Evolutionary conservation across 2,329 filamentous ascomycete genomes (phyloP), one percentile per base, ranked within the genome.

Genomic region (Nigrograna mackinnonii): DNA sequence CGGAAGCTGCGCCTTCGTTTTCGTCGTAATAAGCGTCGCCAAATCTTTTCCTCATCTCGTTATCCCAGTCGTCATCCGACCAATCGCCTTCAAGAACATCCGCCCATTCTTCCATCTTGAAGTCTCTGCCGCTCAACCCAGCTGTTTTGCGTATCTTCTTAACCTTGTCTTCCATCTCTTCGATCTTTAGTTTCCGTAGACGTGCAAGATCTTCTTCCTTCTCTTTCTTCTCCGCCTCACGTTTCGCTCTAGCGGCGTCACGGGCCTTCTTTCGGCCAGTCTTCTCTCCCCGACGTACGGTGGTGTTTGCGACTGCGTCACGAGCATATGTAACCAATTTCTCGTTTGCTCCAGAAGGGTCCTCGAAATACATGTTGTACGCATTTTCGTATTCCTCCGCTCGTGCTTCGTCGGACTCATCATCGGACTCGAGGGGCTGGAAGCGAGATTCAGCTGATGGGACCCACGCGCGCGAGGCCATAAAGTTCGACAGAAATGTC

Each of bases 291-390:
- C 91, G 82, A 37, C 94, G 83, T 18, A 96, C 91, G 1, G 91
- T 94, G 53, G 88, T 87, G 49, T 86, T 85, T 28, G 85, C 85
- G 26, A 87, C 86, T 14, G 90, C 79, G 64, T 95, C 90, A 82
- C 92, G 86, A 42, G 92, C 87, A 71, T 96, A 95, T 5, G 91
- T 90, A 60, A 87, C 84, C 22, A 99, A 76, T 37, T 87, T 85
- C 69, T 96, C 90, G 63, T 96, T 96, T 57, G 89, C 85, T 63
- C 89, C 91, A 46, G 80, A 80, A 0, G 94, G 91, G 58, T 97
- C 89, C 66, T 99, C 94, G 61, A 99, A 99, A 22, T 94, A 87
- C 71, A 96, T 73, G 72, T 99, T 99, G 74, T 96, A 99, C 4
- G 91, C 91, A 52, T 88, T 80, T 71, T 99, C 94, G 60, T 92